Conservation (phyloP, 176 grass and related monocot genomes). For the Cenchrus americanus region DNA sequence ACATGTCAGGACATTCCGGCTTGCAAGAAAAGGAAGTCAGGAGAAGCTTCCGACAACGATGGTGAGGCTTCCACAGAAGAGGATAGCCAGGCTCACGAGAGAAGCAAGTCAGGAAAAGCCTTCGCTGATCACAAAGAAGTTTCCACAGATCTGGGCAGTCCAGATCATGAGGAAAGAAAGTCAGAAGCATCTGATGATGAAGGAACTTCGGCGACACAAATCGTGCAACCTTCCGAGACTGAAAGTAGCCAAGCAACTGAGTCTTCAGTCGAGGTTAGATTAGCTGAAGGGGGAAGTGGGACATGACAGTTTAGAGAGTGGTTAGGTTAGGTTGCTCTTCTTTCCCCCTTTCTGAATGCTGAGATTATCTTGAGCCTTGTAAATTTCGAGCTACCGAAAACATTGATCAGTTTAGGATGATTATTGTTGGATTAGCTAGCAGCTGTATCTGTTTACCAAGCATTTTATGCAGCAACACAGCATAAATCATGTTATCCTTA, state of each 20-base stretch:
- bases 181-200: conserved; percentile 12
- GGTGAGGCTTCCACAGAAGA: not conserved
- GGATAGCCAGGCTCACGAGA: not conserved
- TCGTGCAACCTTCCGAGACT: conserved; percentile 19
- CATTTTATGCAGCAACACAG: not conserved
- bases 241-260: conserved; percentile 29
- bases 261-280: conserved; percentile 34
- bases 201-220: not conserved
- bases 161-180: not conserved
- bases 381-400: not conserved
- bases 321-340: not conserved
- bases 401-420: no score
- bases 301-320: not conserved
- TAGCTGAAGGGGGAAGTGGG: not conserved
- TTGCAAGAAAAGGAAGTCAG: not conserved
- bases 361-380: not conserved
- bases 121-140: not conserved
- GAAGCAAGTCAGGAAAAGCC: conserved; percentile 6
- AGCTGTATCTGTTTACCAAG: conserved; percentile 2
- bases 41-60: not conserved
- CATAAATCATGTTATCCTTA: not conserved
- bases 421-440: not conserved
- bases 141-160: not conserved
- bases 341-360: not conserved
- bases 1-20: not conserved